phyloP scores from a whole-genome alignment of 257 asterid genomes.

The Henckelia pumila region DNA sequence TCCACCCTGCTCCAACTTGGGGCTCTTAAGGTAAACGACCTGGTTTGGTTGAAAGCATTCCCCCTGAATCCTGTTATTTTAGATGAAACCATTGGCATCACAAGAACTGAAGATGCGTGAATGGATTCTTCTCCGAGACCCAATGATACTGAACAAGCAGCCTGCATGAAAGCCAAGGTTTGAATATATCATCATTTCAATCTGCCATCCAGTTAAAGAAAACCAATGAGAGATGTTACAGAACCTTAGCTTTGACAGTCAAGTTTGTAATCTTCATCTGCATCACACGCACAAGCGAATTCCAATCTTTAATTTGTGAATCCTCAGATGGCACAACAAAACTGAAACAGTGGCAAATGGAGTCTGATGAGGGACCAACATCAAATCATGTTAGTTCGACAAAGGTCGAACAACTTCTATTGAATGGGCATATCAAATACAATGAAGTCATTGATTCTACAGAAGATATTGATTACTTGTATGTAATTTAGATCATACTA shows the following conservation, averaged over 20 bases:
- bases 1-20: constrained; percentile 69
- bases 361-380: constrained; percentile 14
- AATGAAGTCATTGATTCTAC: constrained; percentile 15
- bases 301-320: constrained; percentile 61
- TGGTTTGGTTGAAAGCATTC: constrained; percentile 46
- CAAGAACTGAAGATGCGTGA: constrained; percentile 77
- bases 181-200: constrained; percentile 15
- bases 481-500: not conserved
- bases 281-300: constrained; percentile 50
- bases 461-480: constrained; percentile 4
- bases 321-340: constrained; percentile 49
- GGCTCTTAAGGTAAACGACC: constrained; percentile 51
- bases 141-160: constrained; percentile 67
- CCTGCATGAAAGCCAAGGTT: constrained; percentile 43
- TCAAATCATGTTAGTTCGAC: constrained; percentile 12
- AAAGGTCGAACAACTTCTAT: no score
- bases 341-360: constrained; percentile 37
- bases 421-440: no score
- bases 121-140: constrained; percentile 83
- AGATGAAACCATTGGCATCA: constrained; percentile 96
- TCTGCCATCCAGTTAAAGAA: constrained; percentile 11
- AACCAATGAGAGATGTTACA: constrained; percentile 15
- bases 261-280: constrained; percentile 49
- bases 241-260: constrained; percentile 73
- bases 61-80: constrained; percentile 88